Evolutionary conservation across 2,329 filamentous ascomycete species (phyloP).

Genomic region (Fusarium stilboides): DNA sequence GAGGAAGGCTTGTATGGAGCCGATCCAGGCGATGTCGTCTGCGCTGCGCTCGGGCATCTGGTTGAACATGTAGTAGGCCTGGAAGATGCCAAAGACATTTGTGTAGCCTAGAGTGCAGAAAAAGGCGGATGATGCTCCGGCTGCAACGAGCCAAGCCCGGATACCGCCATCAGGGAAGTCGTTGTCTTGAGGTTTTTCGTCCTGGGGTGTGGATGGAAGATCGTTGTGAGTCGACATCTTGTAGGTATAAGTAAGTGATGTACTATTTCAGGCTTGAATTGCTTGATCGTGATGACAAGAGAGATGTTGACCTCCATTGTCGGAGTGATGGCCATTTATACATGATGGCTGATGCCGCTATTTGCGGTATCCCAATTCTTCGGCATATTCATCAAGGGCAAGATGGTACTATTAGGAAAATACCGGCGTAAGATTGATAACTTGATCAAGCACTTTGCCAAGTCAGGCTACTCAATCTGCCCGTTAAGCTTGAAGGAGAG

Average conservation of each 20-base stretch:
- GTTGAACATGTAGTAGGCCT: conserved; percentile 48
- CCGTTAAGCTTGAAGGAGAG: neutral
- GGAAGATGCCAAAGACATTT: conserved; percentile 50
- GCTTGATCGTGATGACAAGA: neutral
- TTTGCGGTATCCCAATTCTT: neutral
- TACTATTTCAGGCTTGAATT: neutral
- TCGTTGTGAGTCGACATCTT: neutral
- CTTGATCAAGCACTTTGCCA: neutral
- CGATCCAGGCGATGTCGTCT: conserved; percentile 50
- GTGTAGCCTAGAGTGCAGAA: conserved; percentile 50
- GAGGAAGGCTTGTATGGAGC: conserved; percentile 45
- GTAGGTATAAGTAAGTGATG: neutral
- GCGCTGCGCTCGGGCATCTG: conserved; percentile 43
- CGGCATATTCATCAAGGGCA: neutral
- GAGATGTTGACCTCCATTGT: neutral
- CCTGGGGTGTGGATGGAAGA: neutral
- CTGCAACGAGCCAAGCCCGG: conserved; percentile 39
- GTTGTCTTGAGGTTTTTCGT: neutral
- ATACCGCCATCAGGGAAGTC: conserved; percentile 17
- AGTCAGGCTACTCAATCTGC: neutral
- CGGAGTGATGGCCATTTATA: neutral
- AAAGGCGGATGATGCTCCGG: conserved; percentile 38
- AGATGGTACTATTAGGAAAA: neutral
- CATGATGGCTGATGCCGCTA: neutral
- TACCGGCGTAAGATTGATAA: neutral